Evolutionary conservation across 495 filamentous ascomycete genomes (phyloP).

Genomic region (Aspergillus sparsus): DNA sequence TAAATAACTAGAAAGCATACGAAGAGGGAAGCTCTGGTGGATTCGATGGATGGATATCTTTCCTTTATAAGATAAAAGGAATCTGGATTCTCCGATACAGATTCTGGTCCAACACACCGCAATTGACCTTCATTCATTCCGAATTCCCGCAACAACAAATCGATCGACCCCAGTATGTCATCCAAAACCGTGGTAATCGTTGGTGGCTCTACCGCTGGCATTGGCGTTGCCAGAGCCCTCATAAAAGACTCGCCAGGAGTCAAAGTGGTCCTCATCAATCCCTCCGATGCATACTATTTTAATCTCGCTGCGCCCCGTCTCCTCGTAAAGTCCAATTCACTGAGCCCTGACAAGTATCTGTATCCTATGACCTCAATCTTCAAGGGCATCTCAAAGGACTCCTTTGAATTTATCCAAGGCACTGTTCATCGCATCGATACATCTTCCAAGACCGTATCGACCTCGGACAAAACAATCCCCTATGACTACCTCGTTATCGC

Average conservation of each 20-base stretch:
- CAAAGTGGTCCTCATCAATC: slow-evolving; percentile 58
- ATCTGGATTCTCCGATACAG: background rate
- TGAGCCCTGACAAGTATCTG: slow-evolving; percentile 46
- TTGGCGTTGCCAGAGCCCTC: slow-evolving; percentile 60
- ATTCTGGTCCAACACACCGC: background rate
- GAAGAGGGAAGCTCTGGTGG: background rate
- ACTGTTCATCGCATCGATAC: slow-evolving; percentile 52
- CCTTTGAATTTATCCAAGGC: slow-evolving; percentile 60
- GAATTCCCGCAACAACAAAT: background rate
- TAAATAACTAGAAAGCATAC: background rate
- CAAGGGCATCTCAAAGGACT: slow-evolving; percentile 43
- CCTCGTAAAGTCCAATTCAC: slow-evolving; percentile 42
- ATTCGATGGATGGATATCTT: background rate
- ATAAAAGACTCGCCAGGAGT: slow-evolving; percentile 50
- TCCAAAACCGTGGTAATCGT: slow-evolving; percentile 56
- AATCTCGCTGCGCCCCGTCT: slow-evolving; percentile 53
- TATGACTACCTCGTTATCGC: slow-evolving; percentile 62
- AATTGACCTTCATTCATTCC: background rate
- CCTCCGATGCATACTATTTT: slow-evolving; percentile 55
- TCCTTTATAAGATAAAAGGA: background rate
- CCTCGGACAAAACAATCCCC: slow-evolving; percentile 37
- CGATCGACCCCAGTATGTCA: background rate
- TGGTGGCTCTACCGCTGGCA: slow-evolving; percentile 62
- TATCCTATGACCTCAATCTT: slow-evolving; percentile 54
- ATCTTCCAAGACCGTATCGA: slow-evolving; percentile 41